Conservation (phyloP, 202 grass and related monocot genomes). For the Dendrocalamus latiflorus region DNA sequence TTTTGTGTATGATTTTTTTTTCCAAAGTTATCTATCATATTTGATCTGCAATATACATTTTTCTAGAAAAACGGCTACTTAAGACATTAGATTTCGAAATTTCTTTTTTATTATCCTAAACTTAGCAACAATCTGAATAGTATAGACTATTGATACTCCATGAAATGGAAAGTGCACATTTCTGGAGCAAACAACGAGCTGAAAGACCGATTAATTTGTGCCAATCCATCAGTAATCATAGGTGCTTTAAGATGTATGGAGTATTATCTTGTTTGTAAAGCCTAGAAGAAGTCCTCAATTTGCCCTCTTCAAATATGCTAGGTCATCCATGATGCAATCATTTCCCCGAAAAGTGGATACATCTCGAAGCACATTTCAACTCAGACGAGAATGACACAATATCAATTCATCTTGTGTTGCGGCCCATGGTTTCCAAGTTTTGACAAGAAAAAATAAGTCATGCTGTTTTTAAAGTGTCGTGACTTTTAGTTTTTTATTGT, state of each 20-base stretch:
- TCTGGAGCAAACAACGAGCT: neutral
- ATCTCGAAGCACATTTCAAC: neutral
- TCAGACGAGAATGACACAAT: constrained; percentile 9
- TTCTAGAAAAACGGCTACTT: neutral
- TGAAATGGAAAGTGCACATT: neutral
- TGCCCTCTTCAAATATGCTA: constrained; percentile 16
- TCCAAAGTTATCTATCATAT: neutral
- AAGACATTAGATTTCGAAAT: neutral
- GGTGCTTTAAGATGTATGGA: neutral
- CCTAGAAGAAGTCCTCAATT: neutral
- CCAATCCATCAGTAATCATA: neutral
- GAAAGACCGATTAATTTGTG: neutral
- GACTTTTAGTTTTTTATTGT: too few relatives aligned
- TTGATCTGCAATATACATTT: neutral
- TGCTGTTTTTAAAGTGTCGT: too few relatives aligned
- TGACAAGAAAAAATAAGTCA: too few relatives aligned
- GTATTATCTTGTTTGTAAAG: neutral
- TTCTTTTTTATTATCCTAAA: neutral
- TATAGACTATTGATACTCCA: neutral
- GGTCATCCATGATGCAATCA: constrained; percentile 10
- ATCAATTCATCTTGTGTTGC: too few relatives aligned
- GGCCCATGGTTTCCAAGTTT: too few relatives aligned
- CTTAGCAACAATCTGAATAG: neutral
- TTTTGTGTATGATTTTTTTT: neutral
- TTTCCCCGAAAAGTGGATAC: neutral